Evolutionary conservation across 1,284 basidiomycete species (phyloP).

Genomic region (Peniophora sp.): DNA sequence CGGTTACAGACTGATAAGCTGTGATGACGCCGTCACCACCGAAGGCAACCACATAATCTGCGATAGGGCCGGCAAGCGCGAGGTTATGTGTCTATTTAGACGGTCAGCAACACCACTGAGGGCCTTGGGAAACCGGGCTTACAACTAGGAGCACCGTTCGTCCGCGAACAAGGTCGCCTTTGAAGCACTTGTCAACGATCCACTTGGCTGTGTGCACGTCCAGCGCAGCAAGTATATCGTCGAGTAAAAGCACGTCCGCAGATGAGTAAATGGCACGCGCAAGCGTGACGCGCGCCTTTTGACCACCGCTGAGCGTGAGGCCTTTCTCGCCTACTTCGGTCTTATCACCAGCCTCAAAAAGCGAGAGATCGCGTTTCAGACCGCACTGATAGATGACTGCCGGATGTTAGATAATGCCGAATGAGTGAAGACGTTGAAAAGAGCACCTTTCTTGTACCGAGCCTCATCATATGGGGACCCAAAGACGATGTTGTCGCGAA

Average conservation of each 20-base stretch:
- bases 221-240: conserved; percentile 55
- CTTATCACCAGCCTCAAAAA: conserved; percentile 67
- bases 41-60: conserved; percentile 15
- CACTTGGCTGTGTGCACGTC: conserved; percentile 66
- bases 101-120: too few relatives aligned
- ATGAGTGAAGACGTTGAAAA: too few relatives aligned
- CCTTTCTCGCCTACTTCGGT: conserved; percentile 70
- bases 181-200: conserved; percentile 71
- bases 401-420: too few relatives aligned
- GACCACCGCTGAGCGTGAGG: conserved; percentile 60
- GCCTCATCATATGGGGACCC: conserved; percentile 33
- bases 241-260: conserved; percentile 54
- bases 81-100: conserved; percentile 48
- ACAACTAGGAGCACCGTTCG: conserved; percentile 64
- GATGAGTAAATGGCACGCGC: conserved; percentile 65
- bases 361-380: conserved; percentile 50
- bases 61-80: conserved; percentile 44
- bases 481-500: conserved; percentile 35
- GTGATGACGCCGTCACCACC: too few relatives aligned
- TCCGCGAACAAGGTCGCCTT: conserved; percentile 57
- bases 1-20: conserved; percentile 22
- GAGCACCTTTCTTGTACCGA: conserved; percentile 21
- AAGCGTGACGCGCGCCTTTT: conserved; percentile 71
- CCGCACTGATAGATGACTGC: conserved; percentile 56
- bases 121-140: too few relatives aligned